Evolutionary conservation across 192 early-diverging fungal genomes (phyloP).

Genomic region (Backusella luteola): DNA sequence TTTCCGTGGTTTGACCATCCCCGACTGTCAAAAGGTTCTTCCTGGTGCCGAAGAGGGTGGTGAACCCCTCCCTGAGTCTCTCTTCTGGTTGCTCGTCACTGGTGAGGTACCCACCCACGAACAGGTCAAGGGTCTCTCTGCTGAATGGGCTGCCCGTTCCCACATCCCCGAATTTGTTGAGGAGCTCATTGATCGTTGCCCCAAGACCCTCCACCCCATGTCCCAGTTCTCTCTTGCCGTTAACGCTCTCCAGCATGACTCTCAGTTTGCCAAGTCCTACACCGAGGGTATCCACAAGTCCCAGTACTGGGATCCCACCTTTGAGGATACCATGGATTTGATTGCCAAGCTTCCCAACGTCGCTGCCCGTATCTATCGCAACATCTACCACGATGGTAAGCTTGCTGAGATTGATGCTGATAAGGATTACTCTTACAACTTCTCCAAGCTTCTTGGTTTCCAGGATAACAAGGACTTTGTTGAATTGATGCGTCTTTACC

Average conservation of each 20-base stretch:
- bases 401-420: constrained; percentile 76
- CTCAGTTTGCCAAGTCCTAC: constrained; percentile 96
- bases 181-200: constrained; percentile 97
- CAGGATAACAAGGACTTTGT: constrained; percentile 84
- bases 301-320: constrained; percentile 96
- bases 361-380: constrained; percentile 98
- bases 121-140: constrained; percentile 87
- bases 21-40: constrained; percentile 92
- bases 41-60: constrained; percentile 82
- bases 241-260: constrained; percentile 96
- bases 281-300: constrained; percentile 86
- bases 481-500: constrained; percentile 98
- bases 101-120: constrained; percentile 94
- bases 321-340: constrained; percentile 97
- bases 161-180: constrained; percentile 91
- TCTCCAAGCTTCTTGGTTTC: constrained; percentile 90
- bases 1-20: constrained; percentile 95
- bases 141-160: constrained; percentile 95
- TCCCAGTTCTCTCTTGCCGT: constrained; percentile 96
- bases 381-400: constrained; percentile 98
- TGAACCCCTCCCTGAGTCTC: constrained; percentile 95
- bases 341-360: constrained; percentile 97
- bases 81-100: constrained; percentile 98
- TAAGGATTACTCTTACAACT: constrained; percentile 95
- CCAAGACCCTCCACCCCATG: constrained; percentile 99